Conservation (phyloP, 805 yeast genomes). For the Dipodascus albidus region DNA sequence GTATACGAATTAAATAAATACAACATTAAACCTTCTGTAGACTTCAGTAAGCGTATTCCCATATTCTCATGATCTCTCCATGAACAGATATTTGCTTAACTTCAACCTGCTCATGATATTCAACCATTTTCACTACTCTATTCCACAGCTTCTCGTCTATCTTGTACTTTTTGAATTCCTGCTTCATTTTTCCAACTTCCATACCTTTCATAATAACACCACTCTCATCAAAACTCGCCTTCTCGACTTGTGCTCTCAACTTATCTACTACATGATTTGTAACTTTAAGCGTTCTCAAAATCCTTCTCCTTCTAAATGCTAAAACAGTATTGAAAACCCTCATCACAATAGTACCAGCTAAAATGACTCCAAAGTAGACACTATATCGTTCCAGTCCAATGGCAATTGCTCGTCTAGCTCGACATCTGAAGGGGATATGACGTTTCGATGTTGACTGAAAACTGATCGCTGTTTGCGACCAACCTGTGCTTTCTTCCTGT, state of each 20-base stretch:
- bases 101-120: conserved; percentile 53
- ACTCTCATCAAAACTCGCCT: not conserved
- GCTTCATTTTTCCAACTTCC: conserved; percentile 4
- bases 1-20: not conserved
- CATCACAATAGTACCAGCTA: conserved; percentile 3
- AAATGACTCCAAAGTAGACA: conserved; percentile 6
- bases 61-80: conserved; percentile 79
- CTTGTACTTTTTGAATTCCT: not conserved
- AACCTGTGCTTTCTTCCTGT: not conserved
- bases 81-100: conserved; percentile 55
- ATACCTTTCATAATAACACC: conserved; percentile 6
- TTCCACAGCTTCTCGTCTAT: conserved; percentile 35
- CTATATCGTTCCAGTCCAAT: conserved; percentile 16
- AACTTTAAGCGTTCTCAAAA: conserved; percentile 4
- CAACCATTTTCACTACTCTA: conserved; percentile 42
- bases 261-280: conserved; percentile 8
- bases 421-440: conserved; percentile 14
- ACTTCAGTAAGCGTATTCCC: conserved; percentile 54
- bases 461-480: conserved; percentile 7
- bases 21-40: not conserved
- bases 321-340: not conserved
- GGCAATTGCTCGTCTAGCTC: conserved; percentile 9
- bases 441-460: conserved; percentile 17
- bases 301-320: not conserved
- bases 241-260: not conserved